Evolutionary conservation across 805 yeast species (phyloP), one percentile per base, ranked within the genome.

Genomic region (Ogataea glucozyma): DNA sequence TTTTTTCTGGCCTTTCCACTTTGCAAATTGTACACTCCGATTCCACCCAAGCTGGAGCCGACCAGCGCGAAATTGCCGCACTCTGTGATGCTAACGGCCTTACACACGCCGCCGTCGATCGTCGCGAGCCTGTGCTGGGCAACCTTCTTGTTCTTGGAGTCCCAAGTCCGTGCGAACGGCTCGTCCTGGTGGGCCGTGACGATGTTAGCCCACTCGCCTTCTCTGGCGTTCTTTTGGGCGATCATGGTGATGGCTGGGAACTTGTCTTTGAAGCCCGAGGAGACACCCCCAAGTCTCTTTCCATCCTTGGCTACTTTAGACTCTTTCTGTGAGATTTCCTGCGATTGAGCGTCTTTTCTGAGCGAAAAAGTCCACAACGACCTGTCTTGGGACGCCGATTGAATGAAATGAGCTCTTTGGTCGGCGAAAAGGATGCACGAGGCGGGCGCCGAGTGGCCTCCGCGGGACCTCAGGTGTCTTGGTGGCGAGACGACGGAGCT

Each of bases 371-470:
- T 76, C 98, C 98, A 93, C 53, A 95, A 74, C 2, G 95, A 75
- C 55, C 77, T 75, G 65, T 93, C 99, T 49, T 81, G 75, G 0
- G 97, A 87, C 2, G 95, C 95, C 40, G 96, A 87, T 41, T 87
- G 73, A 9, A 95, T 59, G 63, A 81, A 87, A 65, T 95, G 99
- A 2, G 96, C 81, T 44, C 69, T 72, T 35, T 80, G 80, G 38
- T 79, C 81, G 4, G 95, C 87, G 64, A 93, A 93, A 18, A 71
- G 69, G 30, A 93, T 79, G 4, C 78, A 60, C 0, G 84, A 73
- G 2, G 98, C 95, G 3, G 99, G 96, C 22, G 86, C 84, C 4
- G 96, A 80, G 62, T 93, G 99, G n/a, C 99, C 99, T 56, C 97
- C 98, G 60, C 99, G 78, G 1, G 95, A 85, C 62, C 99, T 79